phyloP scores from a whole-genome alignment of 495 filamentous ascomycete genomes.

The Poronia punctata region DNA sequence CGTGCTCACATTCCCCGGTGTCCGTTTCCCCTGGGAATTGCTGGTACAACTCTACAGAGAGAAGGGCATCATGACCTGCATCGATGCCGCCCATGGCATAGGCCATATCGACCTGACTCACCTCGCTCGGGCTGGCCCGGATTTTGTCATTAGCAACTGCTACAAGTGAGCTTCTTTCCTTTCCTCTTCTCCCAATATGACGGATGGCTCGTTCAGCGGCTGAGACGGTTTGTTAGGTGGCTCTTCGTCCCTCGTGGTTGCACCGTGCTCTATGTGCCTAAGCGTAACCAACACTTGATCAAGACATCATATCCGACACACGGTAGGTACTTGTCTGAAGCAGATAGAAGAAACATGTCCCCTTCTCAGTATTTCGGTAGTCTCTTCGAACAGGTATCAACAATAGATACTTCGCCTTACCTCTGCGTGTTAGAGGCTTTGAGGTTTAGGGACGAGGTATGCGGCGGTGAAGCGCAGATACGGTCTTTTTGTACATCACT shows the following conservation, averaged over 20 bases:
- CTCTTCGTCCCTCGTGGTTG: slow-evolving; percentile 68
- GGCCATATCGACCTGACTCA: slow-evolving; percentile 61
- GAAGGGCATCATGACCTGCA: slow-evolving; percentile 47
- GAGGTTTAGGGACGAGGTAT: slow-evolving; percentile 56
- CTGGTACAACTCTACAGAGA: slow-evolving; percentile 53
- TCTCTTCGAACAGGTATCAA: slow-evolving; percentile 67
- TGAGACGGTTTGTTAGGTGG: slow-evolving; percentile 66
- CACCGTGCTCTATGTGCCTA: slow-evolving; percentile 67
- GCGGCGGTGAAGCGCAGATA: slow-evolving; percentile 67
- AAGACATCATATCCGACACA: slow-evolving; percentile 66
- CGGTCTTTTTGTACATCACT: slow-evolving; percentile 49
- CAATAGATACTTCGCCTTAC: slow-evolving; percentile 60
- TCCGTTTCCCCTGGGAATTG: slow-evolving; percentile 66
- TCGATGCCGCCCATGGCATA: slow-evolving; percentile 72
- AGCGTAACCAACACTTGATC: slow-evolving; percentile 62
- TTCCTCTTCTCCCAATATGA: slow-evolving; percentile 8
- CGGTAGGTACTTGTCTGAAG: slow-evolving; percentile 38
- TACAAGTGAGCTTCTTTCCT: slow-evolving; percentile 78
- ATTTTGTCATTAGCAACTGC: slow-evolving; percentile 73
- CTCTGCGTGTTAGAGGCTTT: slow-evolving; percentile 59
- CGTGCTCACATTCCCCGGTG: slow-evolving; percentile 62
- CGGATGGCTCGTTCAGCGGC: slow-evolving; percentile 65
- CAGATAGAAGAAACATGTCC: slow-evolving; percentile 9
- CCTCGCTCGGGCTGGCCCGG: slow-evolving; percentile 49
- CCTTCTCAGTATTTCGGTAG: slow-evolving; percentile 42